Evolutionary conservation across 805 yeast genomes (phyloP), one percentile per base, ranked within the genome.

Genomic region (Metschnikowia drakensbergensis): DNA sequence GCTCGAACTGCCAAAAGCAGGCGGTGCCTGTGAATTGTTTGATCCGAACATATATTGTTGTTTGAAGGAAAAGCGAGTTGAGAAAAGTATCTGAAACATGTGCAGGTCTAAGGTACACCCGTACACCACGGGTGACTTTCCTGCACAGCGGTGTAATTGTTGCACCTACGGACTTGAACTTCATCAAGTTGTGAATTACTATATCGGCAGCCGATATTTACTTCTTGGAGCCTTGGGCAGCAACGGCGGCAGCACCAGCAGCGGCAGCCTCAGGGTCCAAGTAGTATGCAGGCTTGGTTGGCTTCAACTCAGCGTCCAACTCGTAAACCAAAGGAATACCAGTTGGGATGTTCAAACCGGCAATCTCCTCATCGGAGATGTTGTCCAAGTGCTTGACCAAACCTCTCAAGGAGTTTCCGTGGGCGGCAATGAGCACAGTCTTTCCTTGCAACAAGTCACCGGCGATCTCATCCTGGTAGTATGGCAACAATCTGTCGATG

Each of bases 221-320:
- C 59, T 70, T 69, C 67, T 72, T 72, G 33, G 70, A 58, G 37
- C 98, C 98, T 79, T 91, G 98, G 64, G 88, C 88, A 64, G 97
- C 98, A 63, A 91, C 98, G 53, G 97, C 97, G 67, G 97, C 97
- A 59, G 97, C 98, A 81, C 98, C 98, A 48, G 97, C 97, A 58
- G 91, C 96, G 66, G 98, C 98, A 66, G 97, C 98, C 79, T 89
- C 97, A 65, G 98, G 98, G 77, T 91, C 98, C 75, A 91, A 85
- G 84, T 91, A 91, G 82, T 91, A 89, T 62, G 95, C 83, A 61
- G 89, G 86, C 84, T 90, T 90, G 68, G 84, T 77, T 75, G 97
- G 97, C 75, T 82, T 82, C 75, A 91, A 83, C 65, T 80, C 67
- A 47, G 80, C 86, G 70, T 91, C 97, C 67, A 91, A 83, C 77